Evolutionary conservation across 2,329 filamentous ascomycete genomes (phyloP), one percentile per base, ranked within the genome.

Genomic region (Ophiobolus disseminans): DNA sequence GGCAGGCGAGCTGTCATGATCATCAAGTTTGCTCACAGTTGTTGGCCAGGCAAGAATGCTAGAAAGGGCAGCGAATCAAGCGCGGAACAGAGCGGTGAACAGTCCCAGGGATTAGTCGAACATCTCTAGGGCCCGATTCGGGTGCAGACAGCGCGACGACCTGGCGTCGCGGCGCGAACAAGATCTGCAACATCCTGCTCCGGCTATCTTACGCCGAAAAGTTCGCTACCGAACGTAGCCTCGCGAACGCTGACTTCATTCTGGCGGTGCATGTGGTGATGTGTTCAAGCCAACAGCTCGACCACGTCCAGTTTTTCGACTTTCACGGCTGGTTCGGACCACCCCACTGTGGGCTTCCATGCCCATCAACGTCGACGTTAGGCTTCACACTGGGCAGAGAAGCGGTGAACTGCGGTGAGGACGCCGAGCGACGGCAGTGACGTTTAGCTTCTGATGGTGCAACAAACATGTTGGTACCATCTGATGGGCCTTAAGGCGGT

Each of bases 161-260:
- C 59, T 73, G 70, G 70, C 66, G 58, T 55, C 57, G 65, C 65
- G 56, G 66, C n/a, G n/a, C 65, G 68, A 69, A 70, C 64, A 69
- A 72, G 70, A 73, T 73, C 69, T 70, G 66, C 70, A 70, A 52
- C 63, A 66, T 65, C 60, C 62, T 65, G 63, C 62, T 62, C 64
- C 62, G 23, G 66, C 53, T 65, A 66, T 67, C 65, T 66, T 59
- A 65, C 63, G 65, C 65, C 66, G 65, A 57, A 57, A 55, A 50
- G 49, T 56, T 67, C 65, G 64, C 62, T 68, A 70, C 66, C 66
- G 63, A 66, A 65, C 47, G 50, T 53, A 62, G 65, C 62, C 60
- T 68, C 61, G 62, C 64, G 63, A 69, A 68, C 66, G 63, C 65
- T 70, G 68, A 69, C 65, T 62, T 69, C 62, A 66, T 65, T 55